A percentile compares a stretch with the other conserved stretches of the same genome.
Evolutionary conservation across 2,329 filamentous ascomycete genomes (phyloP).

Genomic region (Colletotrichum simmondsii): DNA sequence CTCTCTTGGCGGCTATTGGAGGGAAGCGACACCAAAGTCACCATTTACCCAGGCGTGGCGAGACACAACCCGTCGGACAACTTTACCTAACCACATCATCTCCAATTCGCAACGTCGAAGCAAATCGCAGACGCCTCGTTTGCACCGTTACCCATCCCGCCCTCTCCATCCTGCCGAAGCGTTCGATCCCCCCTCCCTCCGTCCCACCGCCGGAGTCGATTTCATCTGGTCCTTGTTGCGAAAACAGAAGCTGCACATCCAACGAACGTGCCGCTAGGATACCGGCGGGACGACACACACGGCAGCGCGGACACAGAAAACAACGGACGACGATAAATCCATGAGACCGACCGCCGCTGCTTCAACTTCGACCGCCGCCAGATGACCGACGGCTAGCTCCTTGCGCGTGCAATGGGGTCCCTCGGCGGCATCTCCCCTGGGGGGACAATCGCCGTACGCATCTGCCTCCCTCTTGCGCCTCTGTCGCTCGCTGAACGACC

Average conservation of each 20-base stretch:
- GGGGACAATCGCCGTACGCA: constrained; percentile 79
- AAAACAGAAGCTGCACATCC: constrained; percentile 6
- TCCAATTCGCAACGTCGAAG: not conserved
- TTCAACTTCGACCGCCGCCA: constrained; percentile 45
- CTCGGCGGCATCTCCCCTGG: constrained; percentile 81
- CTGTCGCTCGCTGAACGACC: not conserved
- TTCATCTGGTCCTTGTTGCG: not conserved
- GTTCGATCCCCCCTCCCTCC: constrained; percentile 10
- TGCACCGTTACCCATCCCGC: not conserved
- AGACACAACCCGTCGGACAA: not conserved
- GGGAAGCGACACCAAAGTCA: constrained; percentile 1
- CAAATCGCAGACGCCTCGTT: not conserved
- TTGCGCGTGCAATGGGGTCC: constrained; percentile 70
- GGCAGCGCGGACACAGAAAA: not conserved
- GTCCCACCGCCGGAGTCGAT: constrained; percentile 5
- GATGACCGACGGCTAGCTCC: constrained; percentile 56
- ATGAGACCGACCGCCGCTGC: constrained; percentile 26
- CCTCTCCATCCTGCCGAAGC: not conserved
- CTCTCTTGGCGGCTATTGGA: constrained; percentile 19
- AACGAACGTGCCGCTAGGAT: constrained; percentile 8
- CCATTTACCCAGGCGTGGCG: constrained; percentile 3
- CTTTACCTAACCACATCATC: not conserved
- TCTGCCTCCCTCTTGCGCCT: not conserved
- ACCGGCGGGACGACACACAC: constrained; percentile 12
- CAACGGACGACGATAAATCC: constrained; percentile 16